A percentile compares a stretch with the other conserved stretches of the same genome.
Evolutionary conservation across 345 rosid genomes (phyloP).

Genomic region (Boechera stricta): DNA sequence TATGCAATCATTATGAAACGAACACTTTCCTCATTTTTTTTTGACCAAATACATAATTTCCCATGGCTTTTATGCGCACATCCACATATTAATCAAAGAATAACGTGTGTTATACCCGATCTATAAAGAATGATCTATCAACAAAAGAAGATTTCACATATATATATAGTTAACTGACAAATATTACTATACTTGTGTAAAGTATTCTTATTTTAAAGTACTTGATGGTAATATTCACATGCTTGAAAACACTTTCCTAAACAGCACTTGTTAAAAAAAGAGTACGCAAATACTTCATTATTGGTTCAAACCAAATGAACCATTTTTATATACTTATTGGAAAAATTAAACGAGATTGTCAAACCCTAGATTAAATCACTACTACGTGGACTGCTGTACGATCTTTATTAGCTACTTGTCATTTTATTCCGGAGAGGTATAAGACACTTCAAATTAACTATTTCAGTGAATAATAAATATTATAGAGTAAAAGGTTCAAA

Average conservation of each 20-base stretch:
- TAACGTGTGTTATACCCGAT: neutral
- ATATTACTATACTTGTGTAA: constrained; percentile 16
- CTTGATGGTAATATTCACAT: constrained; percentile 35
- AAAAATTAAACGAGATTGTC: constrained; percentile 4
- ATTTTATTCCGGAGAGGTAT: neutral
- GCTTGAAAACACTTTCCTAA: constrained; percentile 27
- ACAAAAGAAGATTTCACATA: constrained; percentile 19
- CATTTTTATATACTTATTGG: neutral
- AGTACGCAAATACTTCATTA: constrained; percentile 16
- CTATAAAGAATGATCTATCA: neutral
- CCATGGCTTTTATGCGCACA: constrained; percentile 24
- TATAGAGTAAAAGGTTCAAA: neutral
- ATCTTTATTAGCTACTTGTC: neutral
- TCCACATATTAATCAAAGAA: constrained; percentile 14
- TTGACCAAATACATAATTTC: constrained; percentile 6
- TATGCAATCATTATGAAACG: constrained; percentile 48
- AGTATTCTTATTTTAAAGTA: constrained; percentile 26
- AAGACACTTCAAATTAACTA: constrained; percentile 13
- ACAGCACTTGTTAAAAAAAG: constrained; percentile 13
- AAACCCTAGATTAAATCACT: neutral
- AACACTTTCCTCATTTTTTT: constrained; percentile 22
- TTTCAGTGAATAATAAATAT: neutral
- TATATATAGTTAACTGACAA: constrained; percentile 30
- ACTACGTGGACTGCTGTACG: neutral
- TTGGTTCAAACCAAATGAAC: constrained; percentile 1